Base-by-base conservation (phyloP, 2,329 filamentous ascomycete genomes). In the Davidsoniella australis region DNA sequence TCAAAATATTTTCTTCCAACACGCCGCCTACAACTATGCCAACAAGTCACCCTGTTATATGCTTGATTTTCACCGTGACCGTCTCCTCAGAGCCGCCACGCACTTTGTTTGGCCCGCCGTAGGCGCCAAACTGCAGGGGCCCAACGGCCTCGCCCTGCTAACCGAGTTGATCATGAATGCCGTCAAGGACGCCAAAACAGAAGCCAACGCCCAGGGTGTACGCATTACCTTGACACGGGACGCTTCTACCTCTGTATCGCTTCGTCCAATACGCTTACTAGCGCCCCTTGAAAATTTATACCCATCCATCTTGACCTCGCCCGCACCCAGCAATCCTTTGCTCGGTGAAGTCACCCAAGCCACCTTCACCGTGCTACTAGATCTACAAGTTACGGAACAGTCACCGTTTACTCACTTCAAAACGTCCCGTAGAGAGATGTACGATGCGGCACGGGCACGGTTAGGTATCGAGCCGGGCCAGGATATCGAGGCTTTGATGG, bases 351-450 rank as follows among this genome's bases (percentile, higher is more conserved):
- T 49, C 8, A 62, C 57, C 8, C 50, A 54, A 1, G 58, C 61
- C 0, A 58, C 58, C 1, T 73, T 66, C 53, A 62, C 65, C 2
- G 60, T 77, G 2, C 52, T 69, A 1, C 51, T 75, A 2, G 73
- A 77, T 56, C 48, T 51, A 8, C 51, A 55, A n/a, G 48, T 48
- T n/a, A 72, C 69, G 0, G 37, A 55, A 6, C 62, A 63, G 39
- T 75, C 74, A 1, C 71, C 76, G n/a, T 83, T 81, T 59, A 94
- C 88, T 0, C 78, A 80, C 51, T 84, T 83, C 67, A 96, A 98
- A 63, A 96, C 89, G 0, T 91, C 84, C 0, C 68, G 72, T 44
- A 76, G 89, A 12, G 66, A 68, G 8, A 69, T 78, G 60, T 96
- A 96, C 62, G 75, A 83, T 42, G 66, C 66, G 2, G 84, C 86